Conservation (phyloP, 345 rosid genomes). For the Litchi chinensis region DNA sequence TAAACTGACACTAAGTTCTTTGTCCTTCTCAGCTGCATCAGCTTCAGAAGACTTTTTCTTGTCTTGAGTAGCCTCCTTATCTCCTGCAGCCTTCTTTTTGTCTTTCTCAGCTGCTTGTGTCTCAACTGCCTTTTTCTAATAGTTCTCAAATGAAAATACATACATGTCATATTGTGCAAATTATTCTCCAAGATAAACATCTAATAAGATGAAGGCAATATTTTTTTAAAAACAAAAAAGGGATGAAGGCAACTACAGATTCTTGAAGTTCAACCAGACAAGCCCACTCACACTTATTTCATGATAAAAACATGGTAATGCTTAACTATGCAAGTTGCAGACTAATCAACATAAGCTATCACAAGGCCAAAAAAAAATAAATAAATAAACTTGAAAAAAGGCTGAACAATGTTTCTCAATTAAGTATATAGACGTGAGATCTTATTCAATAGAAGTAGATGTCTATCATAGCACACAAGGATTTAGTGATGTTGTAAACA, state of each 20-base stretch:
- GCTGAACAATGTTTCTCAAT: neutral
- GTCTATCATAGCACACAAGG: neutral
- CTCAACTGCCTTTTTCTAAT: slow-evolving; percentile 57
- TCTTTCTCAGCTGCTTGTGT: slow-evolving; percentile 65
- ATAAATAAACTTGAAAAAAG: neutral
- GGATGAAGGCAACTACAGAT: neutral
- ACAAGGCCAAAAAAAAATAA: neutral
- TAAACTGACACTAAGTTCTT: slow-evolving; percentile 84
- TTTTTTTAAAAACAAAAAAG: neutral
- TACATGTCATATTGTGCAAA: slow-evolving; percentile 7
- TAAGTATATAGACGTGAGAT: neutral
- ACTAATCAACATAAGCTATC: neutral
- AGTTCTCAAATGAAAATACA: slow-evolving; percentile 24
- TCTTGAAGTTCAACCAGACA: neutral
- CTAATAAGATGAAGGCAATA: neutral
- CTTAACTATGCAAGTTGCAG: neutral
- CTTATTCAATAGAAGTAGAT: neutral
- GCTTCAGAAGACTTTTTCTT: slow-evolving; percentile 61
- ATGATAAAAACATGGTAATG: neutral
- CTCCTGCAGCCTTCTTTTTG: slow-evolving; percentile 53
- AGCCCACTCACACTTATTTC: neutral
- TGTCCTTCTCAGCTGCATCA: slow-evolving; percentile 65
- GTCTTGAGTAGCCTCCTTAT: slow-evolving; percentile 56
- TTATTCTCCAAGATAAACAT: slow-evolving; percentile 17
- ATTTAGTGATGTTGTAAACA: neutral